These are phyloP conservation scores for Ilyonectria destructans DNA, from an alignment of 2,329 filamentous ascomycete species.

Conservation along the genomic window DNA sequence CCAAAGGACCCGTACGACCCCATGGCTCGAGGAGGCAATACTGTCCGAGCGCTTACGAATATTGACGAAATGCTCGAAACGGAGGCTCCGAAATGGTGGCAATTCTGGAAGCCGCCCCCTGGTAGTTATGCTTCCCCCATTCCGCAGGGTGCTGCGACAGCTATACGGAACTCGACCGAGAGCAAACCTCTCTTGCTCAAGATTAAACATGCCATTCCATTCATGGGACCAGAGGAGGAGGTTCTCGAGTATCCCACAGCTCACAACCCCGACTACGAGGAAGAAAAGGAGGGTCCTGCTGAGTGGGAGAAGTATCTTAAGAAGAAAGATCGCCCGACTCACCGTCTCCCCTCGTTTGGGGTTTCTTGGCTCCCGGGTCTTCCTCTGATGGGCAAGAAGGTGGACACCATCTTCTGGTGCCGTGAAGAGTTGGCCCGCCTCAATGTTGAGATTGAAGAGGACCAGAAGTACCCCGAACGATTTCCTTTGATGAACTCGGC, in stretches of 20 bases:
- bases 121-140: constrained; percentile 75
- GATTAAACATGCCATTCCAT: constrained; percentile 67
- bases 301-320: constrained; percentile 89
- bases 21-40: constrained; percentile 59
- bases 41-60: constrained; percentile 66
- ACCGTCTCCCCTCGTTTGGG: constrained; percentile 77
- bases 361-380: constrained; percentile 83
- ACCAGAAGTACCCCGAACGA: constrained; percentile 87
- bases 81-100: constrained; percentile 68
- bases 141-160: constrained; percentile 69
- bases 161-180: constrained; percentile 54
- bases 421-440: constrained; percentile 88
- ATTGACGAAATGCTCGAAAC: constrained; percentile 66
- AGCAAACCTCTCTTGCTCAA: constrained; percentile 68
- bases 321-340: constrained; percentile 87
- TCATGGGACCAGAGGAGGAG: constrained; percentile 61
- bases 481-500: constrained; percentile 96
- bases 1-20: constrained; percentile 23
- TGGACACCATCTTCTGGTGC: constrained; percentile 95
- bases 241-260: constrained; percentile 73
- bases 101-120: constrained; percentile 77
- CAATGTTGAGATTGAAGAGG: constrained; percentile 92
- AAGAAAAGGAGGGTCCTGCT: constrained; percentile 75
- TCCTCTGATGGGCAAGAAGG: constrained; percentile 88
- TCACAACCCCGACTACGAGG: constrained; percentile 72